Evolutionary conservation across 169 alveolate genomes (phyloP).

Genomic region (Eimeria mitis): DNA sequence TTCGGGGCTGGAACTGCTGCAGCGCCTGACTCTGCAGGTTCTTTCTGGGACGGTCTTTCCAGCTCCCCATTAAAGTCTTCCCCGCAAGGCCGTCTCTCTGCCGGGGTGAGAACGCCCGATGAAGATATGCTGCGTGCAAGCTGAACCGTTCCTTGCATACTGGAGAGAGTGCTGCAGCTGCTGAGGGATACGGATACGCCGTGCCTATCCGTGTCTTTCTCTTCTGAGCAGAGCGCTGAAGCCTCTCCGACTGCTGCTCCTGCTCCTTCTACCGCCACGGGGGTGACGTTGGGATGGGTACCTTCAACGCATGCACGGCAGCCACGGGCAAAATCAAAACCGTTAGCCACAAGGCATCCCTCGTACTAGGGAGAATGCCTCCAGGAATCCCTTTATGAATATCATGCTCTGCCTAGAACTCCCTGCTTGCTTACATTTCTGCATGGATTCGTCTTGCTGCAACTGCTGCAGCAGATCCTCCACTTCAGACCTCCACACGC

Average conservation of each 20-base stretch:
- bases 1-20: background rate
- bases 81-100: background rate
- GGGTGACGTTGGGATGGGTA: background rate
- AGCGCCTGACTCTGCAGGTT: background rate
- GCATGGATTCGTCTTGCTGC: conserved; percentile 40
- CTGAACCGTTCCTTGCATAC: background rate
- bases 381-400: background rate
- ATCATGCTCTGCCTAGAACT: background rate
- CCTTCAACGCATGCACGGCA: background rate
- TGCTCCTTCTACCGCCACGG: conserved; percentile 2
- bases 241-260: background rate
- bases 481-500: conserved; percentile 27
- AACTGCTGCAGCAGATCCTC: background rate
- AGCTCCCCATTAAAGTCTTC: background rate
- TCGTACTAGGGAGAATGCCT: background rate
- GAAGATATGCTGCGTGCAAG: background rate
- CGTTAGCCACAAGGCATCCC: background rate
- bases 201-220: background rate
- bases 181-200: conserved; percentile 15
- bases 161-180: conserved; percentile 62
- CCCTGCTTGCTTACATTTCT: background rate
- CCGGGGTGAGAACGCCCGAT: conserved; percentile 14
- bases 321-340: background rate
- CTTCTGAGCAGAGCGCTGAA: background rate
- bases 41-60: background rate